These are phyloP conservation scores for Guyanaporus albipodus DNA, from an alignment of 768 basidiomycete species.

Conservation along the genomic window DNA sequence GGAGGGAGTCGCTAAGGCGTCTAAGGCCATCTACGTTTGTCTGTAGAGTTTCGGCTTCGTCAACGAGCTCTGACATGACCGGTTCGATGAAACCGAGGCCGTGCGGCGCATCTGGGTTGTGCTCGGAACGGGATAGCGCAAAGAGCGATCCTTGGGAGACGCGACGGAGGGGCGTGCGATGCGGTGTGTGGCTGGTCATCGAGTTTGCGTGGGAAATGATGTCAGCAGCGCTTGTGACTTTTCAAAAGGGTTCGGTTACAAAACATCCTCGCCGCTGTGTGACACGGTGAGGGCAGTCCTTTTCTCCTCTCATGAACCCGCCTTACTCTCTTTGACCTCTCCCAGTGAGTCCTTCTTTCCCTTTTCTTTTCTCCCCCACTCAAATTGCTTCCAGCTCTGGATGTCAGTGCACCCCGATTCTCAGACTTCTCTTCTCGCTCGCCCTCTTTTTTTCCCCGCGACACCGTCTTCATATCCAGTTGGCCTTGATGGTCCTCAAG, in stretches of 20 bases:
- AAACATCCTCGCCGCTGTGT: constrained; percentile 13
- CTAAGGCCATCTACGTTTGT: constrained; percentile 70
- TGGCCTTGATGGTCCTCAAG: constrained; percentile 34
- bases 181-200: constrained; percentile 33
- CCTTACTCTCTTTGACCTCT: background rate
- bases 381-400: background rate
- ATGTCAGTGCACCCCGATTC: constrained; percentile 6
- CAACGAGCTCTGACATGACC: constrained; percentile 78
- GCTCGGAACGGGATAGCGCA: constrained; percentile 69
- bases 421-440: background rate
- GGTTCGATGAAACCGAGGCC: constrained; percentile 84
- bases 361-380: too few relatives aligned
- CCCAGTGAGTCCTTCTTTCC: background rate
- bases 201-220: constrained; percentile 9
- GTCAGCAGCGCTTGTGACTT: constrained; percentile 8
- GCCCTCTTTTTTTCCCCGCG: constrained; percentile 1
- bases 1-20: constrained; percentile 68
- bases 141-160: constrained; percentile 91
- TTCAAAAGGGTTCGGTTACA: constrained; percentile 5
- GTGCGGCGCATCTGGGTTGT: constrained; percentile 70
- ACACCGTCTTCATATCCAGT: background rate
- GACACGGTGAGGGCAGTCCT: constrained; percentile 17
- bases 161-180: constrained; percentile 80
- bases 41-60: constrained; percentile 81
- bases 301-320: background rate